phyloP scores from a whole-genome alignment of 179 eudicot species.

The Silene coronaria region DNA sequence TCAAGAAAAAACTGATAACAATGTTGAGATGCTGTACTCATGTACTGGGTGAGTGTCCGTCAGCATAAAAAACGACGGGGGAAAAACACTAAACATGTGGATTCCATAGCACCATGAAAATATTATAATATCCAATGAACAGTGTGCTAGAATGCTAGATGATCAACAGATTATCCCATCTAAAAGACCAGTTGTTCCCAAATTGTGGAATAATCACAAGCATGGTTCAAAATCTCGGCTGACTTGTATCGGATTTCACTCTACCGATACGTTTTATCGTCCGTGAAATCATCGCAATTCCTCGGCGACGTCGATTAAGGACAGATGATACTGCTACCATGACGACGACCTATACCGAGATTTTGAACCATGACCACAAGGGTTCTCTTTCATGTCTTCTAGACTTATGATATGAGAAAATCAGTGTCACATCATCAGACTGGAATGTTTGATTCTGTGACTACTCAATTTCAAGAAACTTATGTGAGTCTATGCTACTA shows the following conservation, averaged over 20 bases:
- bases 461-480: neutral
- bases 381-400: neutral
- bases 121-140: neutral
- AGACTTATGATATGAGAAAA: neutral
- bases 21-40: too few relatives aligned
- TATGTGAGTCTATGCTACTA: neutral
- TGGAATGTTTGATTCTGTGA: neutral
- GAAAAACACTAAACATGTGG: too few relatives aligned
- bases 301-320: too few relatives aligned
- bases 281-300: too few relatives aligned
- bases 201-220: neutral
- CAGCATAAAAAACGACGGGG: neutral
- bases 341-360: too few relatives aligned
- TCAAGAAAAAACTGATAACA: neutral
- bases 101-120: neutral
- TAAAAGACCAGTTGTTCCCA: neutral
- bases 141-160: neutral
- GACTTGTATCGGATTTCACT: too few relatives aligned
- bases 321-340: too few relatives aligned
- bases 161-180: neutral
- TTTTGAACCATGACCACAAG: neutral
- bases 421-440: neutral
- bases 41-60: too few relatives aligned
- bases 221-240: too few relatives aligned
- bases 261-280: too few relatives aligned